These are phyloP conservation scores for Phycomyces blakesleeanus DNA, from an alignment of 192 early-diverging fungal species.

Conservation along the genomic window DNA sequence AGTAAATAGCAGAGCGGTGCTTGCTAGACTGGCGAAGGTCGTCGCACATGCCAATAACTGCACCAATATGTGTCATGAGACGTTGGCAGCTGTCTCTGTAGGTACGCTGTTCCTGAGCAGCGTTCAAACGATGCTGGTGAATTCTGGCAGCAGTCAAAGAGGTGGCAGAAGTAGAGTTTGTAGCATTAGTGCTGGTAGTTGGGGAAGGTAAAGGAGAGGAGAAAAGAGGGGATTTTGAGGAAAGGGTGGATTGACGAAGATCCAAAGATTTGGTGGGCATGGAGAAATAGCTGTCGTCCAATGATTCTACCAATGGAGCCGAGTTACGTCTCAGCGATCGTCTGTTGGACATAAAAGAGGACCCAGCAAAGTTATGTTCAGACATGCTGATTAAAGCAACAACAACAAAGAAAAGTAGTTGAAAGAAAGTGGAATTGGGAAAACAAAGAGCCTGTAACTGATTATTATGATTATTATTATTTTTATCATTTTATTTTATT, in stretches of 20 bases:
- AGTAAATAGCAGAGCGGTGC: constrained; percentile 60
- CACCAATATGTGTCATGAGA: constrained; percentile 63
- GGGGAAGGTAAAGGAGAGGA: constrained; percentile 18
- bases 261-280: background rate
- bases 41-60: constrained; percentile 59
- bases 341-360: constrained; percentile 4
- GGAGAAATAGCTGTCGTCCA: constrained; percentile 11
- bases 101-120: constrained; percentile 57
- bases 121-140: constrained; percentile 31
- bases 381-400: background rate
- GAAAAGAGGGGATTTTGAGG: background rate
- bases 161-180: constrained; percentile 3
- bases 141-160: constrained; percentile 13
- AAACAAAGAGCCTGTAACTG: no score
- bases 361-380: background rate
- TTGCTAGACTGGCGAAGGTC: constrained; percentile 71
- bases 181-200: background rate
- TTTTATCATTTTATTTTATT: no score
- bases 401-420: no score
- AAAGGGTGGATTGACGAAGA: background rate
- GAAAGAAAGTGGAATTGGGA: no score
- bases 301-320: constrained; percentile 1
- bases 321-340: constrained; percentile 13
- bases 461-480: no score
- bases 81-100: constrained; percentile 74